Base-by-base conservation (phyloP, 768 basidiomycete species). In the Calocybe indica region DNA sequence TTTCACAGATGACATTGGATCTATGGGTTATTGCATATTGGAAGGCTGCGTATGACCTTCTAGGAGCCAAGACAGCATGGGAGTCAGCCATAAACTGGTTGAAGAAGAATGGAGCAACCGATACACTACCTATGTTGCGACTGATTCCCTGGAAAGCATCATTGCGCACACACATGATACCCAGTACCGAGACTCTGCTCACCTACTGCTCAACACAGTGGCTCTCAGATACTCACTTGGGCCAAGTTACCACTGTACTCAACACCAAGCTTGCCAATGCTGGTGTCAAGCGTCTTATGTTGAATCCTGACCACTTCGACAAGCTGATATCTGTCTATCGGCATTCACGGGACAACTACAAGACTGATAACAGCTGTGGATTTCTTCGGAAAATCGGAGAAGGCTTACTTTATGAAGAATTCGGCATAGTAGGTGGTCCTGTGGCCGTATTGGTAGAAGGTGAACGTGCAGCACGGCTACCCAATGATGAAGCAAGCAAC, bases 1-100 rank as follows among this genome's bases (percentile, higher is more conserved):
- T 14, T 13, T n/a, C 7, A n/a, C 7, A 32, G 12, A 49, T 49
- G 42, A 49, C 31, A 29, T 33, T 57, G 32, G 48, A 50, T 10
- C 40, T 57, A 3, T 57, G 55, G 55, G 48, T 54, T 12, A 13
- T 57, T 4, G 50, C 47, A 3, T 57, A 45, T 39, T 57, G 53
- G 55, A 48, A 14, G 14, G 32, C 41, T 5, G 48, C 40, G 9
- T 35, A 50, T 28, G 15, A 22, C 3, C 35, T 57, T 37, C 8
- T 50, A 6, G 43, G 38, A 6, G 37, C 37, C 3, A 49, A 52
- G 36, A 37, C 31, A 13, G 12, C 8, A 29, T 57, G 55, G 55
- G 33, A 15, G 7, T 5, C 48, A 30, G 52, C 53, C 1, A 52
- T 52, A 15, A 30, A 10, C 5, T 54, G 52, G 52, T 48, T 52